These are phyloP conservation scores for Komagataella ulmi DNA, from an alignment of 805 yeast species.

Conservation along the genomic window DNA sequence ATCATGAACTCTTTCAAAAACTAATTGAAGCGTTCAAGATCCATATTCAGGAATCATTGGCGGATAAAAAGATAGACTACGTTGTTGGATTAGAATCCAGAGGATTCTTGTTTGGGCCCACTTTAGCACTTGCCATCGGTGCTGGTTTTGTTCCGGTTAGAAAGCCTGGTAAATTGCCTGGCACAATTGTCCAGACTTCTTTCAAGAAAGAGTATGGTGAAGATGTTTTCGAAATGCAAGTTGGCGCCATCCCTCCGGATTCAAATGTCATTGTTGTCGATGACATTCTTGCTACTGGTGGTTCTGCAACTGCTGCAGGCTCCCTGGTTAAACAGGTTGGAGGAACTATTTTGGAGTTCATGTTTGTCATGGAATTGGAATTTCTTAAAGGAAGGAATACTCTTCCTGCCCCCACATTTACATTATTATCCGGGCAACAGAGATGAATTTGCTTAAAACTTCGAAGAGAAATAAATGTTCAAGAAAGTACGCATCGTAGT, in stretches of 20 bases:
- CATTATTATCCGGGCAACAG: slow-evolving; percentile 73
- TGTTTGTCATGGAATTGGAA: slow-evolving; percentile 88
- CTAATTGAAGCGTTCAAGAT: slow-evolving; percentile 68
- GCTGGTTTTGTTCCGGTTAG: slow-evolving; percentile 94
- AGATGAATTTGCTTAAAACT: slow-evolving; percentile 17
- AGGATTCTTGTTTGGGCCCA: slow-evolving; percentile 94
- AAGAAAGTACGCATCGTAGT: background rate
- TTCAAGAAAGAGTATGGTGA: slow-evolving; percentile 88
- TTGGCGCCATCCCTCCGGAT: slow-evolving; percentile 65
- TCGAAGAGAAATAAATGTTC: background rate
- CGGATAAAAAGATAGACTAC: slow-evolving; percentile 61
- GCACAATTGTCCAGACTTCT: slow-evolving; percentile 56
- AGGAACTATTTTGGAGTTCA: slow-evolving; percentile 66
- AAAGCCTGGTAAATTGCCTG: slow-evolving; percentile 93
- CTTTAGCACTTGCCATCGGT: slow-evolving; percentile 78
- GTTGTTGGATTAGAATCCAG: slow-evolving; percentile 93
- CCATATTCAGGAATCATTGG: slow-evolving; percentile 47
- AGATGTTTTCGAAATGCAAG: slow-evolving; percentile 83
- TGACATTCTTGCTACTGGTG: slow-evolving; percentile 97
- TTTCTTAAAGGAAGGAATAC: slow-evolving; percentile 89
- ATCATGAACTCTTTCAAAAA: slow-evolving; percentile 70
- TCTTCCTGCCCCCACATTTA: slow-evolving; percentile 78
- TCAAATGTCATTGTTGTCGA: slow-evolving; percentile 81
- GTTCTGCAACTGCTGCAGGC: slow-evolving; percentile 92
- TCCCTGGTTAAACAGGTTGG: slow-evolving; percentile 56